Conservation (phyloP, 164 flowering plant genomes). For the Umbellularia californica region DNA sequence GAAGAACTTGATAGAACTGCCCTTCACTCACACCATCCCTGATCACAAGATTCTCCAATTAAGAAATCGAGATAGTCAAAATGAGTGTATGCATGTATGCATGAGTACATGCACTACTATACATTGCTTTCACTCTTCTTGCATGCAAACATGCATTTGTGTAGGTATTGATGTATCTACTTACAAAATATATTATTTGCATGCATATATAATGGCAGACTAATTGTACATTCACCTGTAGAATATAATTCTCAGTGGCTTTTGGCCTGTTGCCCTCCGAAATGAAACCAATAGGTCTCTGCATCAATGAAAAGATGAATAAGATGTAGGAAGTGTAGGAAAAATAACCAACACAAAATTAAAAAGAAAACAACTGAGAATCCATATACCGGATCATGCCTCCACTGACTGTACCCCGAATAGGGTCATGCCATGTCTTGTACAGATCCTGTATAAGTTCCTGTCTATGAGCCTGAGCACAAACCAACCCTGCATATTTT, state of each 20-base stretch:
- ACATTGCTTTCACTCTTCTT: background rate
- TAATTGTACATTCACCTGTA: slow-evolving; percentile 46
- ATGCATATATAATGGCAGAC: too few species aligned
- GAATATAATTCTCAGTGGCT: slow-evolving; percentile 85
- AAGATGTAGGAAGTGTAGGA: background rate
- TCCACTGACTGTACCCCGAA: slow-evolving; percentile 19
- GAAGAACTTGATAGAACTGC: slow-evolving; percentile 34
- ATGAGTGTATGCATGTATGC: background rate
- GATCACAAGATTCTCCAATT: slow-evolving; percentile 1
- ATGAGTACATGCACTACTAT: background rate
- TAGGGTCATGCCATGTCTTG: slow-evolving; percentile 30
- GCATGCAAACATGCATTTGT: background rate
- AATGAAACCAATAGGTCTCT: slow-evolving; percentile 93
- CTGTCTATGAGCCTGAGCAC: slow-evolving; percentile 32
- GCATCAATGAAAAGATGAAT: slow-evolving; percentile 1
- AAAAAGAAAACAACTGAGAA: background rate
- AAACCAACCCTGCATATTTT: slow-evolving; percentile 25
- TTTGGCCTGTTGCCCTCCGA: slow-evolving; percentile 79
- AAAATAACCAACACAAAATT: background rate
- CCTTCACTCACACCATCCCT: slow-evolving; percentile 61
- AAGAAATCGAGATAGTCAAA: background rate
- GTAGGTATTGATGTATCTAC: background rate
- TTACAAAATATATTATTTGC: too few species aligned
- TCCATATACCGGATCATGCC: slow-evolving; percentile 27
- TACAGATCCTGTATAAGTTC: slow-evolving; percentile 33